These are phyloP conservation scores for Fraxinus xanthoxyloides DNA, from an alignment of 305 asterid genomes.

Conservation along the genomic window DNA sequence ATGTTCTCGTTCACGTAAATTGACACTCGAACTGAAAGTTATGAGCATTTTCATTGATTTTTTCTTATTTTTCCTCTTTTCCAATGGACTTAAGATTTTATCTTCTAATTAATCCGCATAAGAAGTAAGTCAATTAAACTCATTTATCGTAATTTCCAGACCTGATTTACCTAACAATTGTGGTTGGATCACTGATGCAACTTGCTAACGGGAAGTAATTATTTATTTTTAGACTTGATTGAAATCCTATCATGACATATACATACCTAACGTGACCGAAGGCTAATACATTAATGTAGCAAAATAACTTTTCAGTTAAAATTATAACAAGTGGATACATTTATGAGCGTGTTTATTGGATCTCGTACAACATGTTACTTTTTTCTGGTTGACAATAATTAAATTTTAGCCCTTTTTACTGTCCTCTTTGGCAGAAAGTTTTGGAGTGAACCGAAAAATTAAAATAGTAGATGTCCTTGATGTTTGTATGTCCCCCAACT, in stretches of 20 bases:
- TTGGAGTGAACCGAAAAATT: neutral
- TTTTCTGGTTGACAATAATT: neutral
- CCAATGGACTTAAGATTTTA: too few species aligned
- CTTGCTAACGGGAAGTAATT: neutral
- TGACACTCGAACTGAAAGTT: too few species aligned
- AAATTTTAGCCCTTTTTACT: neutral
- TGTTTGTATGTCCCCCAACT: conserved; percentile 21
- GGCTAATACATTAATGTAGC: neutral
- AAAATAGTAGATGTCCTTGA: neutral
- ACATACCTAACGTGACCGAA: neutral
- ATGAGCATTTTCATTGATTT: too few species aligned
- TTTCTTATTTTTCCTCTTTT: too few species aligned
- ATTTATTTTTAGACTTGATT: neutral
- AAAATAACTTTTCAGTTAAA: neutral
- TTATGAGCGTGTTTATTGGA: neutral
- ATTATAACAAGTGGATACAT: neutral
- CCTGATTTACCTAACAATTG: neutral
- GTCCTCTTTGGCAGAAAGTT: neutral
- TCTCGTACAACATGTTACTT: neutral
- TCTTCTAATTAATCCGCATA: too few species aligned
- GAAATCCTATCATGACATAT: neutral
- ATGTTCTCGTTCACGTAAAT: too few species aligned
- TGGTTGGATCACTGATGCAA: neutral
- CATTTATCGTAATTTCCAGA: neutral
- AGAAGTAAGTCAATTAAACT: neutral